These are phyloP conservation scores for Aspergillus piperis DNA, from an alignment of 2,329 filamentous ascomycete genomes.

Conservation along the genomic window DNA sequence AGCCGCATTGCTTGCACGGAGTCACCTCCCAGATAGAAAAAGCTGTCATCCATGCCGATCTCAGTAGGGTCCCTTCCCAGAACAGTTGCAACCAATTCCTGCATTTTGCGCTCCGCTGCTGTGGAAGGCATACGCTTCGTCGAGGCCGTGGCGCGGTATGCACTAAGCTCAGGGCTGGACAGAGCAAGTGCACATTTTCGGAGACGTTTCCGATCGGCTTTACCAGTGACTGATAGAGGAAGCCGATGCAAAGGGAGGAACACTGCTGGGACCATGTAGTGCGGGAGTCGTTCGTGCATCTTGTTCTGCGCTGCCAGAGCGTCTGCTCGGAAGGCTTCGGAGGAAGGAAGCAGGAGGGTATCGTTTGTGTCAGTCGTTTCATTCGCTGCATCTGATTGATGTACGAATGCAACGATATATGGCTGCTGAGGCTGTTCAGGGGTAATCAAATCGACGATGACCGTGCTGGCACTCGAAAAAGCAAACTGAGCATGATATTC, in stretches of 20 bases:
- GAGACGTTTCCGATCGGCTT: constrained; percentile 32
- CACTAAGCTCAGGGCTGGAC: not conserved
- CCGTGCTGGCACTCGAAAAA: not conserved
- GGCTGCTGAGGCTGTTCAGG: not conserved
- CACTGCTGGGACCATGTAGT: not conserved
- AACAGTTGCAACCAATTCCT: constrained; percentile 33
- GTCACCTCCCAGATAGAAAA: constrained; percentile 42
- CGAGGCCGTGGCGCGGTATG: not conserved
- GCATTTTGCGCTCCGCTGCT: not conserved
- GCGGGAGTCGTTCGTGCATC: not conserved
- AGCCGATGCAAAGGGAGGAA: constrained; percentile 20
- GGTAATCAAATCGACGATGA: not conserved
- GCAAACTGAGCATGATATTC: not conserved
- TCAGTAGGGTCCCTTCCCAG: constrained; percentile 29
- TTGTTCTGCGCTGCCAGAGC: not conserved
- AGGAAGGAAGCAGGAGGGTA: not conserved
- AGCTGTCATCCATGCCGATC: constrained; percentile 42
- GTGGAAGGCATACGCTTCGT: not conserved
- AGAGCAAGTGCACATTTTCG: constrained; percentile 22
- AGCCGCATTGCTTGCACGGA: not conserved
- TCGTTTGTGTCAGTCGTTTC: not conserved
- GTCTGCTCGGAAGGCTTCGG: not conserved
- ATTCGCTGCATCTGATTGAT: not conserved
- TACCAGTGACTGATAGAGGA: constrained; percentile 40
- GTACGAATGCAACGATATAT: not conserved